Evolutionary conservation across 2,329 filamentous ascomycete genomes (phyloP).

Genomic region (Tolypocladium ovalisporum): DNA sequence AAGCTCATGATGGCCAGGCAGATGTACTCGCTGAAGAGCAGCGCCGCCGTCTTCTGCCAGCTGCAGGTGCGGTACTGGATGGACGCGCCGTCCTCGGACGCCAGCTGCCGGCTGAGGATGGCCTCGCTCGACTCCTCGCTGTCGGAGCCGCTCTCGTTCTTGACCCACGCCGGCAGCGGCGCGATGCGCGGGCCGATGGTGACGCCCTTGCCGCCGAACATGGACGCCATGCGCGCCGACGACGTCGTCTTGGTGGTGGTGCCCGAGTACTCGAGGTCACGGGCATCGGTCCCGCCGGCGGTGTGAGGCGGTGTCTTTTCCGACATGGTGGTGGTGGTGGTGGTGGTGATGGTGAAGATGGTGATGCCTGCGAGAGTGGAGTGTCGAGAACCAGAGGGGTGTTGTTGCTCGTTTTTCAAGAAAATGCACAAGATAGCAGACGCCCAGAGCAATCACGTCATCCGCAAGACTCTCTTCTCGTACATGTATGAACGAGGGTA

Average conservation of each 20-base stretch:
- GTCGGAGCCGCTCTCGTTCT: slow-evolving; percentile 24
- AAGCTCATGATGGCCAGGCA: slow-evolving; percentile 91
- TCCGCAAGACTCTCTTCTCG: neutral
- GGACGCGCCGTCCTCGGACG: slow-evolving; percentile 61
- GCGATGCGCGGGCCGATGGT: slow-evolving; percentile 41
- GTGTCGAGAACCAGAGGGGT: neutral
- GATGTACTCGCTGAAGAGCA: slow-evolving; percentile 93
- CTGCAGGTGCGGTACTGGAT: slow-evolving; percentile 92
- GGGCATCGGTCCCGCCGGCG: neutral
- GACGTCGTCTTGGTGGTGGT: slow-evolving; percentile 3
- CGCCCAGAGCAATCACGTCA: neutral
- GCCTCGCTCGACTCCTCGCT: slow-evolving; percentile 34
- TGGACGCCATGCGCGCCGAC: slow-evolving; percentile 16
- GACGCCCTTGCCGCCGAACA: slow-evolving; percentile 29
- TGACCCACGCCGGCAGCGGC: slow-evolving; percentile 27
- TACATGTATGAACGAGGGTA: too few relatives aligned
- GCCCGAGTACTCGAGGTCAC: slow-evolving; percentile 12
- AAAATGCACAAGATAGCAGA: neutral
- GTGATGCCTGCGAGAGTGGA: neutral
- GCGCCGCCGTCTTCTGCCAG: slow-evolving; percentile 86
- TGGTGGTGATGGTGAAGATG: neutral
- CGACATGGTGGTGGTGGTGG: slow-evolving; percentile 11
- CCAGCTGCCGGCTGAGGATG: slow-evolving; percentile 57
- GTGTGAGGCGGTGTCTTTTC: slow-evolving; percentile 7
- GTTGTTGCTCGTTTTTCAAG: neutral